Conservation (phyloP, 768 basidiomycete species). For the Asterophora parasitica region DNA sequence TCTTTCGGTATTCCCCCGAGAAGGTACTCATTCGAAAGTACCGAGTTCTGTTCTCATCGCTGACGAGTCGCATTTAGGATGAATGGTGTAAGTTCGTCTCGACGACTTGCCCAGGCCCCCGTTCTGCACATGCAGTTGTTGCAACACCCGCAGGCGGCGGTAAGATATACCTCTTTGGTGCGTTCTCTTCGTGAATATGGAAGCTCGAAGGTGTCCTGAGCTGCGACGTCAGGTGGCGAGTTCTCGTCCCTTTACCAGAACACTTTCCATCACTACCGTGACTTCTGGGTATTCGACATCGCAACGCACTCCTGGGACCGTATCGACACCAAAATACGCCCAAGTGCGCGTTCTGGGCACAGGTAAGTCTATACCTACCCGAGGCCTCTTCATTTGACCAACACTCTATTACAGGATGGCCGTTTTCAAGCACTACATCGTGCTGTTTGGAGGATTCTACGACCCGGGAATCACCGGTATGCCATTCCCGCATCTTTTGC, state of each 20-base stretch:
- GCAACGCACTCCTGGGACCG: slow-evolving; percentile 78
- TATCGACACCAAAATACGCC: slow-evolving; percentile 79
- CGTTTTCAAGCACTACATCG: slow-evolving; percentile 81
- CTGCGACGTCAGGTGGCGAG: slow-evolving; percentile 58
- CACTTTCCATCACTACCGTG: slow-evolving; percentile 83
- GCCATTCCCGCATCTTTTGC: slow-evolving; percentile 12
- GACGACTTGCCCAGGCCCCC: slow-evolving; percentile 80
- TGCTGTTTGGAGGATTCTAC: slow-evolving; percentile 89
- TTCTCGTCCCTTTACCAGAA: slow-evolving; percentile 82
- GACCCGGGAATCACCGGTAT: slow-evolving; percentile 80
- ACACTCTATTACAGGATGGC: slow-evolving; percentile 55
- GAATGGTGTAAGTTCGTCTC: slow-evolving; percentile 89
- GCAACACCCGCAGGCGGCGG: slow-evolving; percentile 76
- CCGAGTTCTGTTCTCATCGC: neutral
- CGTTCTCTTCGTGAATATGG: slow-evolving; percentile 1
- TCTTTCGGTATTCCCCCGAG: slow-evolving; percentile 81
- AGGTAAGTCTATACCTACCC: slow-evolving; percentile 56
- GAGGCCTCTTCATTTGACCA: too few relatives aligned
- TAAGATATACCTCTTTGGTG: slow-evolving; percentile 80
- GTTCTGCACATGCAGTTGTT: slow-evolving; percentile 82
- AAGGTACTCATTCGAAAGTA: slow-evolving; percentile 41
- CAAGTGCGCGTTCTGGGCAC: slow-evolving; percentile 80
- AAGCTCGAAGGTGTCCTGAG: neutral
- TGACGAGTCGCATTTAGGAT: slow-evolving; percentile 37
- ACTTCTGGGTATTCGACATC: slow-evolving; percentile 87